Base-by-base conservation (phyloP, 306 rosid genomes). In the Trifolium fragiferum region DNA sequence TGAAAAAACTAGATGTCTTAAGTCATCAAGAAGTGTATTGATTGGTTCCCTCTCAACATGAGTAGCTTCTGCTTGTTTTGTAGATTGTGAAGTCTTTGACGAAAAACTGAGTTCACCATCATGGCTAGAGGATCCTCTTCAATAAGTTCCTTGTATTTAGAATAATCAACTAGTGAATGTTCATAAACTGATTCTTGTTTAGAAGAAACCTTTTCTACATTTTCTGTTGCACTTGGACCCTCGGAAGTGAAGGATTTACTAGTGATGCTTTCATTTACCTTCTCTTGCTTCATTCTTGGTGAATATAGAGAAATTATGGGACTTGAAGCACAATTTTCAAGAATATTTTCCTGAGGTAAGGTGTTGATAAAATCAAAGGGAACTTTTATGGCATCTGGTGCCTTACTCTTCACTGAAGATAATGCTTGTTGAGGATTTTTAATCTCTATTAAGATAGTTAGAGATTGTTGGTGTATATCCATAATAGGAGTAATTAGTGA, bases 1-100 rank as follows among this genome's bases (percentile, higher is more conserved):
- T 53, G 59, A 53, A 53, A 53, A 53, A 53, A 16, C 59, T 18
- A 18, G 6, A 18, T 19, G 59, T 19, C 30, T 53, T 19, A 53
- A 53, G 59, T 53, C 59, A 53, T 53, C 59, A 53, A 53, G 59
- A 13, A 53, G 59, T 53, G 59, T 18, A 8, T 53, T 20, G 25
- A 53, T 53, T 19, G 59, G 1, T 53, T 18, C 14, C 59, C 59
- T 53, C 27, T 53, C 59, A 19, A 8, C 6, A 8, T 53, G 13
- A 53, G 59, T 53, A 19, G 59, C 13, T 53, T 53, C 59, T 18
- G 12, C 14, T 19, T 19, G 27, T 10, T 46, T 44, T 44, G 50
- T 54, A 9, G 14, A 57, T 49, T 49, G 55, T 49, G 55, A 49
- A 49, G 55, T 49, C 10, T 49, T n/a, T 15, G 55, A 49, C 7